A percentile compares a stretch with the other conserved stretches of the same genome.
phyloP scores from a whole-genome alignment of 441 rosid species.

The Corymbia calophylla region DNA sequence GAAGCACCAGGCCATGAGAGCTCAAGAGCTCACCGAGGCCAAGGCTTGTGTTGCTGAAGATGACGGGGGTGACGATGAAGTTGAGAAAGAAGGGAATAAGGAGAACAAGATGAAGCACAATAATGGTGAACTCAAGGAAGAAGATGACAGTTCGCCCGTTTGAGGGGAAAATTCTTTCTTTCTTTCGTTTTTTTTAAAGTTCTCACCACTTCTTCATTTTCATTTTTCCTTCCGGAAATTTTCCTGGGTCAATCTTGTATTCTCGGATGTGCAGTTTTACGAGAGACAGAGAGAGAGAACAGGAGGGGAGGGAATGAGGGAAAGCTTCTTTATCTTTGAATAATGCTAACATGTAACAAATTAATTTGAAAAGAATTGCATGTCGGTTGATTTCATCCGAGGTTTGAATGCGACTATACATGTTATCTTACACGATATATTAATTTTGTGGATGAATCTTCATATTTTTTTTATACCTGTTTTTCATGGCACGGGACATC shows the following conservation, averaged over 20 bases:
- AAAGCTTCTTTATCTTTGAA: neutral
- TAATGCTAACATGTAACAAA: neutral
- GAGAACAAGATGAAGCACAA: neutral
- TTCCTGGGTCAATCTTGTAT: neutral
- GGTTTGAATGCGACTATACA: neutral
- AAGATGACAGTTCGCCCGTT: neutral
- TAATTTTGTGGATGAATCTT: neutral
- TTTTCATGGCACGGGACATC: neutral
- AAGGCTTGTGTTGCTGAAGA: neutral
- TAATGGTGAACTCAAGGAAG: neutral
- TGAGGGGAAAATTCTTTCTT: neutral
- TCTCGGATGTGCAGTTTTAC: neutral
- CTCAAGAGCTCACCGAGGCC: neutral
- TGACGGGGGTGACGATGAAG: neutral
- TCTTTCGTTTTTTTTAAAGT: neutral
- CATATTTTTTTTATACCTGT: neutral
- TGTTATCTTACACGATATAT: neutral
- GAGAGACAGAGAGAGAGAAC: neutral
- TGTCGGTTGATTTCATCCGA: neutral
- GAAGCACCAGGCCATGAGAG: conserved; percentile 7
- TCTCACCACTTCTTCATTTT: neutral
- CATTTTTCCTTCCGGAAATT: neutral
- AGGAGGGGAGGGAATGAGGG: neutral
- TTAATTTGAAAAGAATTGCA: neutral
- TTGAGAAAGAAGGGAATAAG: neutral